phyloP scores from a whole-genome alignment of 345 rosid genomes.

The Boechera retrofracta region DNA sequence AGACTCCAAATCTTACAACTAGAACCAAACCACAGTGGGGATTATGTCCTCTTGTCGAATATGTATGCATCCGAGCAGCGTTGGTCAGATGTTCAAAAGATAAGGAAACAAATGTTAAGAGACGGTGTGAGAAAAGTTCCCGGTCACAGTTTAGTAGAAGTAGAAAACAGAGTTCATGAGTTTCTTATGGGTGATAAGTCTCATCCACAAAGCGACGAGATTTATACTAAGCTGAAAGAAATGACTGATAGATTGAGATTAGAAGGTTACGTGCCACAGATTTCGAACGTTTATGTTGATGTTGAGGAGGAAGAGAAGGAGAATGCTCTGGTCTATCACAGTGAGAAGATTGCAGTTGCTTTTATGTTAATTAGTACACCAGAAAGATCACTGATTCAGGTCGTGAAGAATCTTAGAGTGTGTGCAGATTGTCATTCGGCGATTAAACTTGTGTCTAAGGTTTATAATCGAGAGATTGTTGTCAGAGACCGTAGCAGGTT shows the following conservation, averaged over 20 bases:
- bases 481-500: slow-evolving; percentile 84
- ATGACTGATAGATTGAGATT: slow-evolving; percentile 59
- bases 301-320: slow-evolving; percentile 89
- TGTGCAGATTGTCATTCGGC: slow-evolving; percentile 86
- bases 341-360: slow-evolving; percentile 87
- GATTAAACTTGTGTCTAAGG: slow-evolving; percentile 74
- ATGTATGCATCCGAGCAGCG: slow-evolving; percentile 79
- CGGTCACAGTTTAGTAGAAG: slow-evolving; percentile 76
- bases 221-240: slow-evolving; percentile 63
- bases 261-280: slow-evolving; percentile 69
- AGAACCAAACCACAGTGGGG: slow-evolving; percentile 81
- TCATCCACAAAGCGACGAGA: slow-evolving; percentile 60
- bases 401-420: slow-evolving; percentile 79
- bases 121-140: slow-evolving; percentile 75
- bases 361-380: slow-evolving; percentile 72
- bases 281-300: slow-evolving; percentile 63
- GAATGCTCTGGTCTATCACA: slow-evolving; percentile 69
- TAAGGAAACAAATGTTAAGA: slow-evolving; percentile 62
- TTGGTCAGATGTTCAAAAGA: slow-evolving; percentile 71
- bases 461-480: slow-evolving; percentile 64
- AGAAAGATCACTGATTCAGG: slow-evolving; percentile 58
- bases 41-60: slow-evolving; percentile 81
- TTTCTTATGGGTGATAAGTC: slow-evolving; percentile 72
- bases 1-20: slow-evolving; percentile 56
- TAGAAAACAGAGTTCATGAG: slow-evolving; percentile 68